Conservation (phyloP, 208 protist genomes). For the Acanthamoeba royreba region DNA sequence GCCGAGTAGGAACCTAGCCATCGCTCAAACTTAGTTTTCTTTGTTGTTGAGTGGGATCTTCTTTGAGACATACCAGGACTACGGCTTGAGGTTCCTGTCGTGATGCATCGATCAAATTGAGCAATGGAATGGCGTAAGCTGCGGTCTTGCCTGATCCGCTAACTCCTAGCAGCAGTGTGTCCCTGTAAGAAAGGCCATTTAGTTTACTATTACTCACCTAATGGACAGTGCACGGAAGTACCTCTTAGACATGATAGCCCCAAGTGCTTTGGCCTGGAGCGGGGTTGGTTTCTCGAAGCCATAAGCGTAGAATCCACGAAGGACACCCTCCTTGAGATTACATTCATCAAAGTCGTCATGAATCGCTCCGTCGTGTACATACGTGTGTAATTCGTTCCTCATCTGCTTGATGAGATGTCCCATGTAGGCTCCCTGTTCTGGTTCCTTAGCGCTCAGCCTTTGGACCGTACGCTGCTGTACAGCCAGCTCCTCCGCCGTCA, state of each 20-base stretch:
- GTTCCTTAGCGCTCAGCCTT: no score
- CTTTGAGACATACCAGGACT: conserved; percentile 84
- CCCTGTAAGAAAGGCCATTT: conserved; percentile 90
- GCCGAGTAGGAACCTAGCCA: conserved; percentile 85
- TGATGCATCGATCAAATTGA: not conserved
- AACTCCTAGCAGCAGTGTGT: conserved; percentile 92
- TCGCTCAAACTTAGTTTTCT: not conserved
- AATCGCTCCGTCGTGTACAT: not conserved
- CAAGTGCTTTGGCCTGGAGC: conserved; percentile 97
- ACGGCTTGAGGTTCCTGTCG: conserved; percentile 84
- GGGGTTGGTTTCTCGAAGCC: conserved; percentile 95
- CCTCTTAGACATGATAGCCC: conserved; percentile 85
- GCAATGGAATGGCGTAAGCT: conserved; percentile 80
- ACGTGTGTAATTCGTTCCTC: not conserved
- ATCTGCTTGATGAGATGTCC: not conserved
- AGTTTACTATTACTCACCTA: conserved; percentile 72
- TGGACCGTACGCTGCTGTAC: no score
- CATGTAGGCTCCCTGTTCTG: not conserved
- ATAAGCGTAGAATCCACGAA: conserved; percentile 65
- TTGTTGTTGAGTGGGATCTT: no score
- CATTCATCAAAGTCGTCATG: conserved; percentile 20
- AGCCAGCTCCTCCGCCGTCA: no score
- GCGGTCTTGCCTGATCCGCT: conserved; percentile 98
- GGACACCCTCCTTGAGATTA: not conserved
- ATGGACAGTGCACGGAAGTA: conserved; percentile 94